These are phyloP conservation scores for Hymenoscyphus salicellus DNA, from an alignment of 2,329 filamentous ascomycete species.

Conservation along the genomic window DNA sequence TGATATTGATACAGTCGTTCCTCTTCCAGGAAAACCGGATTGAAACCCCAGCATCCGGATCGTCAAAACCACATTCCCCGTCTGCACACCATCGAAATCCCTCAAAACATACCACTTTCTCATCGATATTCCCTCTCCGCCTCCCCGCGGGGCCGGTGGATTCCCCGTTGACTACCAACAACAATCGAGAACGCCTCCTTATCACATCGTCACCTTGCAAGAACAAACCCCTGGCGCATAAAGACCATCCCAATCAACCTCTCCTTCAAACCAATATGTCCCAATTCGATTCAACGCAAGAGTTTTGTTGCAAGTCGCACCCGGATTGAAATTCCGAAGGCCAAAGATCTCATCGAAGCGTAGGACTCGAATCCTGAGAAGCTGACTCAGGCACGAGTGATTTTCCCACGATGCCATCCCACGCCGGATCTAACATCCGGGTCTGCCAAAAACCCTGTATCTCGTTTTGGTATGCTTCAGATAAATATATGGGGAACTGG, in stretches of 20 bases:
- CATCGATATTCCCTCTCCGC: not conserved
- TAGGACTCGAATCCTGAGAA: not conserved
- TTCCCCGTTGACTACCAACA: not conserved
- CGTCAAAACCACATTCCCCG: too few species aligned
- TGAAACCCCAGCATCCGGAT: too few species aligned
- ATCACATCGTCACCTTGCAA: not conserved
- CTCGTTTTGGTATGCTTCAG: not conserved
- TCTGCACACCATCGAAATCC: too few species aligned
- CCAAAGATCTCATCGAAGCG: not conserved
- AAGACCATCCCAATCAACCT: not conserved
- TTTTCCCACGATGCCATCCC: not conserved
- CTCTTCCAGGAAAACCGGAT: too few species aligned
- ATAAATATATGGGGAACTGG: not conserved
- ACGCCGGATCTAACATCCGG: not conserved
- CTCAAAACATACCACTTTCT: not conserved
- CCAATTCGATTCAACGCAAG: not conserved
- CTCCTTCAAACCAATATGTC: not conserved
- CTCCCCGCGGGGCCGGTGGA: not conserved
- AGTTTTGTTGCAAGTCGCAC: constrained; percentile 8
- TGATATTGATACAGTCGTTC: too few species aligned
- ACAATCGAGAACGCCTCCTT: not conserved
- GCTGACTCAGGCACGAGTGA: not conserved
- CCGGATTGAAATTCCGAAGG: constrained; percentile 1
- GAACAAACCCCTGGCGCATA: not conserved
- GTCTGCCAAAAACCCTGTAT: not conserved